phyloP scores from a whole-genome alignment of 1,284 basidiomycete genomes.

The Sphagnurus paluster region DNA sequence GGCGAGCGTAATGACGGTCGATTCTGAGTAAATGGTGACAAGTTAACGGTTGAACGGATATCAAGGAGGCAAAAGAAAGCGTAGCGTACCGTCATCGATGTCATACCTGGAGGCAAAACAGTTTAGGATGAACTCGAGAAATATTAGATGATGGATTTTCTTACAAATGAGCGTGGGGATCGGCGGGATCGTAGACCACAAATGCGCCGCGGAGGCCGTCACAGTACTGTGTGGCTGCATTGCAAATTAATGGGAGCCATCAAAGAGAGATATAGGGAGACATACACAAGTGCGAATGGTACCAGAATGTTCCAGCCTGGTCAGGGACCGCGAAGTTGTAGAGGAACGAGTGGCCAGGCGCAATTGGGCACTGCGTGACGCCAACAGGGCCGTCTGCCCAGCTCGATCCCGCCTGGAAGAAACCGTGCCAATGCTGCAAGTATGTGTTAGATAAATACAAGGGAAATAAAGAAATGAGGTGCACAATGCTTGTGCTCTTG shows the following conservation, averaged over 20 bases:
- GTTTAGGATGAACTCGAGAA: too few relatives aligned
- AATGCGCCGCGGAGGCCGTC: constrained; percentile 9
- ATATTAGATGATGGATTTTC: too few relatives aligned
- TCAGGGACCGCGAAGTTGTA: constrained; percentile 31
- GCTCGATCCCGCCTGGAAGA: constrained; percentile 32
- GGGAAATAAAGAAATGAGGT: constrained; percentile 3
- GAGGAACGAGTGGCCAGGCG: constrained; percentile 28
- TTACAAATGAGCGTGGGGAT: constrained; percentile 34
- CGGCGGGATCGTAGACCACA: constrained; percentile 17
- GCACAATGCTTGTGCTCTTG: constrained; percentile 28
- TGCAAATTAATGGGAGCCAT: constrained; percentile 22
- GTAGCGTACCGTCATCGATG: constrained; percentile 39
- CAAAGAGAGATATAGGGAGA: not conserved
- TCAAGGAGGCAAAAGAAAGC: not conserved
- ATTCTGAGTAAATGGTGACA: constrained; percentile 6
- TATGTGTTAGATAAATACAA: not conserved
- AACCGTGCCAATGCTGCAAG: constrained; percentile 39
- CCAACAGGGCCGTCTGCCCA: constrained; percentile 37
- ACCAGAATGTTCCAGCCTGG: constrained; percentile 47
- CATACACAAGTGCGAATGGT: constrained; percentile 17
- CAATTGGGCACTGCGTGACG: constrained; percentile 41
- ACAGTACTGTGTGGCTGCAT: constrained; percentile 12
- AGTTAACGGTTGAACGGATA: not conserved
- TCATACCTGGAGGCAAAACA: too few relatives aligned
- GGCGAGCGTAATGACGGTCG: constrained; percentile 25